Evolutionary conservation across 768 basidiomycete genomes (phyloP), one percentile per base, ranked within the genome.

Genomic region (Amanita jacksonii): DNA sequence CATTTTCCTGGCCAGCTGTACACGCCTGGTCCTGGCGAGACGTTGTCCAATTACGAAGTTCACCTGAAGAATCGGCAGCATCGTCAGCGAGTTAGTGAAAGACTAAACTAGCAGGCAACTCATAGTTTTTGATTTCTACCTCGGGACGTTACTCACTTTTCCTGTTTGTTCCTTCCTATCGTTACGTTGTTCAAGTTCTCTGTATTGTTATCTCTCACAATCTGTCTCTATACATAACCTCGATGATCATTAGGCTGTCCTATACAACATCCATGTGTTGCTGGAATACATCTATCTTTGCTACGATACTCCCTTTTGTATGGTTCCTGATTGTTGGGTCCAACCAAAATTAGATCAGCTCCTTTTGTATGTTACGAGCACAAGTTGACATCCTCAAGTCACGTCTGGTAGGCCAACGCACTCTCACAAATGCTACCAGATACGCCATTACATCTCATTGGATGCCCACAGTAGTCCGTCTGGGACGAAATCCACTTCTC

Each of bases 11-110:
- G 10, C 31, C 54, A 92, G 81, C 61, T 96, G 46, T 98, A 96
- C 69, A 88, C 85, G 53, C 81, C 91, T 35, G 93, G 93, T 36
- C 88, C 88, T 8, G 83, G 74, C 6, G 83, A 93, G 62, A 86
- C 87, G 8, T 62, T 97, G 38, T 69, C 74, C 19, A 96, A 97
- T 59, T 98, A 91, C 53, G 86, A 91, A 57, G 85, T 96, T 8
- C 94, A 99, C 65, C 65, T 99, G 43, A 83, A 79, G 67, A 90
- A 91, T 54, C 76, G 85, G 39, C 73, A 76, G 57, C 88, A 91
- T 62, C 78, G 87, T 30, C 70, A 74, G 50, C 75, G 79, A 41
- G 87, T 90, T 24, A 78, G 76, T 53, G 72, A 74, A 18, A 80
- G 86, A 16, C 37, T 45, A 10, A 45, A 45, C 9, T 18, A 28